phyloP scores from a whole-genome alignment of 1,284 basidiomycete species.

The Puccinia triticina region DNA sequence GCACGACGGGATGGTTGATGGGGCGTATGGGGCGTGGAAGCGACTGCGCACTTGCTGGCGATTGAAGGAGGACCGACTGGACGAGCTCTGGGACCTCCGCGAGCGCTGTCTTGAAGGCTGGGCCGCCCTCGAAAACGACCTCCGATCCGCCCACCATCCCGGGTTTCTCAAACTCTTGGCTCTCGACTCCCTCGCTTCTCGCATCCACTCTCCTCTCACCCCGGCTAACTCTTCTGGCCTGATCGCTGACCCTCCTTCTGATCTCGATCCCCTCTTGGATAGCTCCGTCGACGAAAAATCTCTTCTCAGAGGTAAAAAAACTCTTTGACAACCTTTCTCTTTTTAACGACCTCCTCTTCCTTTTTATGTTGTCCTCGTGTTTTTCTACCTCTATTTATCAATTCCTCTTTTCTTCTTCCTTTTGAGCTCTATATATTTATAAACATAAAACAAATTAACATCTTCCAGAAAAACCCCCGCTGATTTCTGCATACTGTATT shows the following conservation, averaged over 20 bases:
- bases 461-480: too few species aligned
- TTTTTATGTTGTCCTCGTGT: too few species aligned
- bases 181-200: not conserved
- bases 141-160: not conserved
- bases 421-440: too few species aligned
- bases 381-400: too few species aligned
- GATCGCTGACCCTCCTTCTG: not conserved
- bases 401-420: too few species aligned
- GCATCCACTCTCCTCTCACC: not conserved
- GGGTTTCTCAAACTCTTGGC: not conserved
- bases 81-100: constrained; percentile 13
- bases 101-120: constrained; percentile 13
- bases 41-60: constrained; percentile 4
- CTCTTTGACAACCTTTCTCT: not conserved
- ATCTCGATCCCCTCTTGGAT: not conserved
- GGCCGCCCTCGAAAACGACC: not conserved
- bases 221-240: not conserved
- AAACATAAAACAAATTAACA: too few species aligned
- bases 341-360: too few species aligned
- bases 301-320: constrained; percentile 9
- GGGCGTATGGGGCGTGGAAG: constrained; percentile 10
- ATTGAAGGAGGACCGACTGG: constrained; percentile 19
- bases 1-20: constrained; percentile 36
- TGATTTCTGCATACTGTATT: too few species aligned
- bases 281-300: not conserved